Base-by-base conservation (phyloP, 371 early-diverging fungal genomes). In the Apophysomyces sp. region DNA sequence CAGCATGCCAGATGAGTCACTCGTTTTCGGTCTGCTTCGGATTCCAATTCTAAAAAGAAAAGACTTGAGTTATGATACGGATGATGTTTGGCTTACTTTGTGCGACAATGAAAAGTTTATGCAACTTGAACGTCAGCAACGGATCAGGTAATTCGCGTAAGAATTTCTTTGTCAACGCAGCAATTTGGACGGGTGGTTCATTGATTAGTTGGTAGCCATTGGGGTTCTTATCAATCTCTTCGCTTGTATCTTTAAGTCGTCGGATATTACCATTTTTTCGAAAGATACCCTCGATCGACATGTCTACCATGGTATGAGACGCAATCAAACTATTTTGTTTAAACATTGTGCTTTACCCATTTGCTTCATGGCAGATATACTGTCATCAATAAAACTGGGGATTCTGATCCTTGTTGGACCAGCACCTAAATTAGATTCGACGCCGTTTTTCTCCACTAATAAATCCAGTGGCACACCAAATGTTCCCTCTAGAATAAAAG, bases 191-290 rank as follows among this genome's bases (percentile, higher is more conserved):
- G 2, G 94, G 86, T 49, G 86, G 85, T 30, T 95, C 94, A 37
- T 88, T 85, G 16, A 58, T 41, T 39, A 76, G 58, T 32, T 94
- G 69, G 44, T 89, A 82, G 2, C 86, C 84, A 0, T 82, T 62
- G 12, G 92, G 91, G 66, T 94, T 90, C 60, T 77, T 85, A 67
- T 97, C 96, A 13, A 87, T 85, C 0, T 86, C 78, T 26, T 96
- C 97, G 11, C 84, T 80, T 37, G 94, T 60, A 27, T 90, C 92
- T 57, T 93, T 93, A 52, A 97, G 78, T 37, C 91, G 73, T 59
- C 92, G 81, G 65, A 97, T 95, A 67, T 97, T 97, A 9, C 98
- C 98, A 68, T 95, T 97, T 74, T 96, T 97, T 59, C 98, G 86
- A 82, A 98, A 98, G 9, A 97, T 90, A 8, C 98, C 98, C 72